Percentiles rank a stretch among this genome's conserved stretches.
phyloP scores from a whole-genome alignment of 805 yeast species.

The Zygotorulaspora sp. region DNA sequence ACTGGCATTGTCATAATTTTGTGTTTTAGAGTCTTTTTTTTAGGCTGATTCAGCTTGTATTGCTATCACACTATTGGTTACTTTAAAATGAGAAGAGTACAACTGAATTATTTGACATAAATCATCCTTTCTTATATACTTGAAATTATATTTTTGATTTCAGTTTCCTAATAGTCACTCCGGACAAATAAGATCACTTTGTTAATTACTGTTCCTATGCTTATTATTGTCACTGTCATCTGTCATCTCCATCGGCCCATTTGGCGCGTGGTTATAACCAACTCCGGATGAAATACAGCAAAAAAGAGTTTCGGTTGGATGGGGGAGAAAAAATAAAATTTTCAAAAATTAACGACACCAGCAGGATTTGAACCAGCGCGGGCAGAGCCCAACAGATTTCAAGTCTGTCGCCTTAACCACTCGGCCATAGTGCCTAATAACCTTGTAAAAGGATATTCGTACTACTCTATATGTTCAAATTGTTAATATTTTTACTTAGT shows the following conservation, averaged over 20 bases:
- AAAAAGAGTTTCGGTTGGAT: no score
- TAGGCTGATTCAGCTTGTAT: background rate
- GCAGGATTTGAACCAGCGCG: conserved; percentile 46
- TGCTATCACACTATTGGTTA: background rate
- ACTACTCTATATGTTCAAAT: conserved; percentile 2
- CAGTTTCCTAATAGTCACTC: no score
- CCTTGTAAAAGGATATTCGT: no score
- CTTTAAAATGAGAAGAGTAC: background rate
- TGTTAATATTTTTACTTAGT: background rate
- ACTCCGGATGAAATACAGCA: conserved; percentile 14
- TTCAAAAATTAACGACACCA: conserved; percentile 35
- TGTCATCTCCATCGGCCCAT: conserved; percentile 1
- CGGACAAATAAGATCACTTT: background rate
- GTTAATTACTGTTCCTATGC: background rate
- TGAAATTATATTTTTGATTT: no score
- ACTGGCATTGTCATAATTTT: conserved; percentile 2
- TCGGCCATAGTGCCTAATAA: conserved; percentile 39
- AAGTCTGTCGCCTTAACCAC: conserved; percentile 45
- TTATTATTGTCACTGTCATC: conserved; percentile 2
- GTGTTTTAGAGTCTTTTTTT: no score
- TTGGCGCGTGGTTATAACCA: no score
- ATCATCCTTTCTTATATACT: no score
- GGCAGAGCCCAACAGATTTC: conserved; percentile 42
- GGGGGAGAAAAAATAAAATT: conserved; percentile 4
- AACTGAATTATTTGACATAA: no score